Conservation (phyloP, 2,329 filamentous ascomycete genomes). For the Talaromyces sp. region DNA sequence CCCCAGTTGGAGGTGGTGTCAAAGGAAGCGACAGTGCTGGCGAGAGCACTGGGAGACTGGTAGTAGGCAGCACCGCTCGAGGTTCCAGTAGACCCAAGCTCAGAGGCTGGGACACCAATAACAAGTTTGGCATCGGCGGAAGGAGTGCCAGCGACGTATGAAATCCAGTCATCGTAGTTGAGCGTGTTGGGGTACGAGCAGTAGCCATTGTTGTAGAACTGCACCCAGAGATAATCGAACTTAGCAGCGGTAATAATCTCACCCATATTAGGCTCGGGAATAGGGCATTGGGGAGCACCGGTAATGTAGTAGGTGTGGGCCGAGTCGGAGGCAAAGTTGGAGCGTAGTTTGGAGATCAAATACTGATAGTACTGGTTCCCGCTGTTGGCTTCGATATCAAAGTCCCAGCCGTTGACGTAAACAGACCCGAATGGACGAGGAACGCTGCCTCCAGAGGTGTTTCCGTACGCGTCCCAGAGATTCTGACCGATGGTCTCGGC, state of each 20-base stretch:
- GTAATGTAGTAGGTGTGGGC: conserved; percentile 49
- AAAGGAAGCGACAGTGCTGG: conserved; percentile 44
- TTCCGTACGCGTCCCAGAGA: conserved; percentile 44
- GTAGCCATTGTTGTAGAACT: conserved; percentile 54
- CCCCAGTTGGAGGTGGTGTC: conserved; percentile 48
- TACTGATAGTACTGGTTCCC: conserved; percentile 38
- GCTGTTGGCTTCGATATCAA: conserved; percentile 46
- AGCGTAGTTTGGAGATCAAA: conserved; percentile 48
- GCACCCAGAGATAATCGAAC: conserved; percentile 55
- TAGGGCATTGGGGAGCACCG: conserved; percentile 51
- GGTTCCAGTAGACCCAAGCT: conserved; percentile 27
- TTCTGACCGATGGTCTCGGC: conserved; percentile 40
- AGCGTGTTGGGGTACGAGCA: conserved; percentile 50
- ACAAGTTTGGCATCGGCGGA: conserved; percentile 51
- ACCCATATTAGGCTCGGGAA: conserved; percentile 48
- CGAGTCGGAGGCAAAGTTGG: conserved; percentile 36
- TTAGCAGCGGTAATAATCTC: conserved; percentile 42
- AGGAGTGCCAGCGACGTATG: conserved; percentile 35
- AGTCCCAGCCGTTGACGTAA: conserved; percentile 53
- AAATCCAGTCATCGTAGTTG: conserved; percentile 48
- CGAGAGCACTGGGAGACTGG: conserved; percentile 46
- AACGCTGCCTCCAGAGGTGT: conserved; percentile 38
- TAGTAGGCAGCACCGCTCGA: conserved; percentile 37
- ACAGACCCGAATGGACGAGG: conserved; percentile 51
- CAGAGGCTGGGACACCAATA: conserved; percentile 49